phyloP scores from a whole-genome alignment of 1,284 basidiomycete species.

The Ganoderma lingzhi region DNA sequence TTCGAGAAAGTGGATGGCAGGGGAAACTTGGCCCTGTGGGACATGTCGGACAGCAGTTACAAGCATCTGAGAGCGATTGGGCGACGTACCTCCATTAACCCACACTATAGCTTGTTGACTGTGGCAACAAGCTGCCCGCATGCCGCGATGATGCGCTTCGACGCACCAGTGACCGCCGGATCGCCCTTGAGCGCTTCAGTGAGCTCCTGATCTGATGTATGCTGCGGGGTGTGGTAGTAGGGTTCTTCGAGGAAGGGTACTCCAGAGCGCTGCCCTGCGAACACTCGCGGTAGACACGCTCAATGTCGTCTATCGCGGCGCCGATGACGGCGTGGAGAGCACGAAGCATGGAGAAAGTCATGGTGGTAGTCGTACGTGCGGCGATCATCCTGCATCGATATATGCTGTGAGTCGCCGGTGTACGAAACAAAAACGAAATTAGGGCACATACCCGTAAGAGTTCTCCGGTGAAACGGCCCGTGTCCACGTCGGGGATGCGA shows the following conservation, averaged over 20 bases:
- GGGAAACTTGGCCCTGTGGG: constrained; percentile 17
- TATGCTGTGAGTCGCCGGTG: neutral
- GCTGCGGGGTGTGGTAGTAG: constrained; percentile 49
- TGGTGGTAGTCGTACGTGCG: constrained; percentile 16
- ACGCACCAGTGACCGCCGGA: constrained; percentile 60
- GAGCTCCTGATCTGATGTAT: constrained; percentile 27
- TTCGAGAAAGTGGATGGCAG: constrained; percentile 21
- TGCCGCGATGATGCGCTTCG: constrained; percentile 66
- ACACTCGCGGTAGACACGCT: constrained; percentile 56
- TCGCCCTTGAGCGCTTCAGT: constrained; percentile 60
- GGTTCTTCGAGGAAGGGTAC: constrained; percentile 67
- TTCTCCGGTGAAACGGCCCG: neutral
- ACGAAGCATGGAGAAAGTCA: constrained; percentile 68
- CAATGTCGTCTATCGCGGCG: constrained; percentile 71
- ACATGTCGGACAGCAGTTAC: neutral
- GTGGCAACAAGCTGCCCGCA: constrained; percentile 65
- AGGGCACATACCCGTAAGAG: neutral
- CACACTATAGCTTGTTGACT: constrained; percentile 49
- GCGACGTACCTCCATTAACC: constrained; percentile 23
- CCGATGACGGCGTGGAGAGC: constrained; percentile 73
- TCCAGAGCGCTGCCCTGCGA: constrained; percentile 44
- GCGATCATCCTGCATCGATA: neutral
- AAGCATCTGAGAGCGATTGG: neutral
- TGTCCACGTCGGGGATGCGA: neutral
- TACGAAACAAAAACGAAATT: neutral